Percentiles rank a stretch among this genome's conserved stretches.
Conservation (phyloP, 2,329 filamentous ascomycete species). For the Pleurostoma richardsiae region DNA sequence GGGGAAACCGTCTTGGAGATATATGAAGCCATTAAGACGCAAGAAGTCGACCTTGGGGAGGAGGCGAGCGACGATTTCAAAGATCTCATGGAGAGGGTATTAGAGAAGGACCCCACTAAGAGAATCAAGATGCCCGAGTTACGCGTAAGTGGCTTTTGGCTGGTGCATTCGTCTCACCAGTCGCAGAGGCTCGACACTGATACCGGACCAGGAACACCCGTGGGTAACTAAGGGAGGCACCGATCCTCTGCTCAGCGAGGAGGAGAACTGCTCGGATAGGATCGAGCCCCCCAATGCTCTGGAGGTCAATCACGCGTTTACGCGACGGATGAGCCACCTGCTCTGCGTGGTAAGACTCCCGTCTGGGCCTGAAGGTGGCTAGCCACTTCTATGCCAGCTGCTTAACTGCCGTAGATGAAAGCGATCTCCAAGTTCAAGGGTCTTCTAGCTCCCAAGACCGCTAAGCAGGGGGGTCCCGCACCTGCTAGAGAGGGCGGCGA, state of each 20-base stretch:
- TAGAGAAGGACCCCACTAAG: slow-evolving; percentile 81
- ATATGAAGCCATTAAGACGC: slow-evolving; percentile 79
- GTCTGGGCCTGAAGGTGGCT: background rate
- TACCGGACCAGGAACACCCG: slow-evolving; percentile 63
- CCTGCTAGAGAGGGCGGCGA: background rate
- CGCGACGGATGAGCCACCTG: slow-evolving; percentile 80
- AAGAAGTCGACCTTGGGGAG: slow-evolving; percentile 56
- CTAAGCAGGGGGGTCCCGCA: background rate
- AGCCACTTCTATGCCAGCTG: background rate
- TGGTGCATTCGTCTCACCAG: background rate
- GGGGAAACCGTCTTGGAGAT: slow-evolving; percentile 74
- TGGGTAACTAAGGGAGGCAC: slow-evolving; percentile 84
- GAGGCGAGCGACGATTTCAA: slow-evolving; percentile 64
- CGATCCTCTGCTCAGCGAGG: slow-evolving; percentile 72
- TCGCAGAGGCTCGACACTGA: slow-evolving; percentile 14
- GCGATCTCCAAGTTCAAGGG: slow-evolving; percentile 86
- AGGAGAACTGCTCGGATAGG: slow-evolving; percentile 80
- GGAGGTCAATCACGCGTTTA: slow-evolving; percentile 88
- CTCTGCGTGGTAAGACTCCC: slow-evolving; percentile 65
- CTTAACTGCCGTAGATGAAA: slow-evolving; percentile 59
- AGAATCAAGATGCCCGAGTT: slow-evolving; percentile 80
- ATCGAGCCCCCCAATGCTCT: slow-evolving; percentile 83
- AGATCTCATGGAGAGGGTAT: slow-evolving; percentile 66
- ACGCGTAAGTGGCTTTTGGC: slow-evolving; percentile 53
- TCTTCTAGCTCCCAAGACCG: slow-evolving; percentile 38